phyloP scores from a whole-genome alignment of 2,329 filamentous ascomycete species.

The Trichoderma polysporum region DNA sequence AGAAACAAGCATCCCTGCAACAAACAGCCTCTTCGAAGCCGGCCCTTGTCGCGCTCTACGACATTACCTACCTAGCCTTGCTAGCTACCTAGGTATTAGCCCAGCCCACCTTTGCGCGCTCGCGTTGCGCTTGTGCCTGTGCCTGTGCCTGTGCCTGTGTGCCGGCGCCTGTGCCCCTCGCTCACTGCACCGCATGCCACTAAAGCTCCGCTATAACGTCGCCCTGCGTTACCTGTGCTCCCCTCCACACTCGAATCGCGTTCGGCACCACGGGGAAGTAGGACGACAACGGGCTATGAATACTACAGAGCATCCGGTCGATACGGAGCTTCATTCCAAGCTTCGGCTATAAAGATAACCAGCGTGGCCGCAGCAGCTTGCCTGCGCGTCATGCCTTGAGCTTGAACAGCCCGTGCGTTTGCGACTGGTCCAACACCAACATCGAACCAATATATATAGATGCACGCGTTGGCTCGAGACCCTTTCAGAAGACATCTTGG shows the following conservation, averaged over 20 bases:
- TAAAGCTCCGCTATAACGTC: not conserved
- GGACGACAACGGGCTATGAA: not conserved
- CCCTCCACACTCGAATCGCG: not conserved
- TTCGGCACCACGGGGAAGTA: not conserved
- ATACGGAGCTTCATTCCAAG: not conserved
- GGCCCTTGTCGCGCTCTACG: no score
- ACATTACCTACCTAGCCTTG: no score
- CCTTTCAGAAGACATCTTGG: not conserved
- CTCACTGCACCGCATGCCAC: not conserved
- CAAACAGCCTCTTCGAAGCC: not conserved
- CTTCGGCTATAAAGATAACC: not conserved
- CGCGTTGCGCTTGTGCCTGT: not conserved
- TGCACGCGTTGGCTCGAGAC: not conserved
- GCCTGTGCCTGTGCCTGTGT: no score
- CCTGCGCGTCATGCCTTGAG: slow-evolving; percentile 2
- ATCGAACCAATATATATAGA: not conserved
- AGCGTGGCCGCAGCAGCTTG: not conserved
- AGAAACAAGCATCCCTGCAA: not conserved
- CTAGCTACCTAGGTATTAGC: no score
- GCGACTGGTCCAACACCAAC: not conserved
- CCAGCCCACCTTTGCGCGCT: no score
- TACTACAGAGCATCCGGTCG: not conserved
- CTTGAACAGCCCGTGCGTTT: not conserved
- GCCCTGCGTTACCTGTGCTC: not conserved
- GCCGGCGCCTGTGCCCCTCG: not conserved